Conservation (phyloP, 176 grass and related monocot species). For the Phragmites australis region DNA sequence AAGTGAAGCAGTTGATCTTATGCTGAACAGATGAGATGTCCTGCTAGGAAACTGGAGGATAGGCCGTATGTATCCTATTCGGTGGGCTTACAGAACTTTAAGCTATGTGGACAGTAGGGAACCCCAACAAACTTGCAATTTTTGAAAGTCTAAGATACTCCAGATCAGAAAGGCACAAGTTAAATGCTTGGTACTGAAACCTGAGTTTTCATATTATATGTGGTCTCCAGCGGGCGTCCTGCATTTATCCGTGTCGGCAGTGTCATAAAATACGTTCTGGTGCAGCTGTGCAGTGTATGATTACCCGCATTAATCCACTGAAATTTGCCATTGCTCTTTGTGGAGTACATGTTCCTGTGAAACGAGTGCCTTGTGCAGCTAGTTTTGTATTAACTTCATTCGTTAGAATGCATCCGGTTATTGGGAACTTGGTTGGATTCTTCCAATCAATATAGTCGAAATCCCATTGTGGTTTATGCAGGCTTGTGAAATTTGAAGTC, state of each 20-base stretch:
- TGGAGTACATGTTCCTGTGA: not conserved
- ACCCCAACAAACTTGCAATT: not conserved
- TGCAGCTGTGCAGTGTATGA: constrained; percentile 11
- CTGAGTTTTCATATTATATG: not conserved
- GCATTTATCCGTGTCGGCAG: constrained; percentile 3
- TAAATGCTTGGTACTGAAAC: constrained; percentile 16
- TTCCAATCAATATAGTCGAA: not conserved
- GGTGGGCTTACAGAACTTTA: not conserved
- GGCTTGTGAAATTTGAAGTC: not conserved
- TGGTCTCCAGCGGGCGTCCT: not conserved
- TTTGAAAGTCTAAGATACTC: not conserved
- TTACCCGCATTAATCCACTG: constrained; percentile 2
- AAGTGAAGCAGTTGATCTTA: not conserved
- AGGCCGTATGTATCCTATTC: not conserved
- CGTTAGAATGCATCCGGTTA: not conserved
- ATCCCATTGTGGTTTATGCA: too few relatives aligned
- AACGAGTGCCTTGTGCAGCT: not conserved
- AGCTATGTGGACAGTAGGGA: not conserved
- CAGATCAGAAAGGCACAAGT: not conserved
- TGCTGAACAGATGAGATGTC: not conserved
- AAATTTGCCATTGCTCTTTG: not conserved
- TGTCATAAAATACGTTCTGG: not conserved
- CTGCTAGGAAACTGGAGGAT: not conserved
- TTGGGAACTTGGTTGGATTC: not conserved
- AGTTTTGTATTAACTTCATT: constrained; percentile 16